Conservation (phyloP, 129 eudicot genomes). For the Sambucus nigra region DNA sequence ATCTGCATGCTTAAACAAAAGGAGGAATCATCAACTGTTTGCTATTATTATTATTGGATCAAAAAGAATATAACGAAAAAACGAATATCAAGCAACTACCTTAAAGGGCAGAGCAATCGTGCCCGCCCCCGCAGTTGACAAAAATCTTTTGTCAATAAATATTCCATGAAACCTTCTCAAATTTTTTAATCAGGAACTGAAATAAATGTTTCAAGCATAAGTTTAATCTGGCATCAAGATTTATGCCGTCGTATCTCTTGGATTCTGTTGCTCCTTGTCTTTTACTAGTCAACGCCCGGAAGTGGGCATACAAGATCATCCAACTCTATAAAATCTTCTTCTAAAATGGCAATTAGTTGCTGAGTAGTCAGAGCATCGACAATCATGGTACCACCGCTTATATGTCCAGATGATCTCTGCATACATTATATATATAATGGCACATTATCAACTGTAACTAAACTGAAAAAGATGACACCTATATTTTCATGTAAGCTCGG, state of each 20-base stretch:
- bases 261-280: constrained; percentile 1
- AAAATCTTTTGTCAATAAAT: not conserved
- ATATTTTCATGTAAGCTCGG: not conserved
- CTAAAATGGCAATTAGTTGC: constrained; percentile 23
- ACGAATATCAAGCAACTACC: constrained; percentile 16
- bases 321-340: constrained; percentile 46
- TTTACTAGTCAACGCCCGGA: constrained; percentile 23
- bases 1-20: constrained; percentile 20
- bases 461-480: not conserved
- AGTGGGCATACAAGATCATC: constrained; percentile 44
- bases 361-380: constrained; percentile 4
- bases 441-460: not conserved
- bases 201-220: constrained; percentile 9
- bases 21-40: constrained; percentile 6
- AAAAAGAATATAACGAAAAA: not conserved
- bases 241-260: constrained; percentile 9
- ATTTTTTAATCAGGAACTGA: constrained; percentile 11
- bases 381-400: not conserved
- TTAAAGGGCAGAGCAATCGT: constrained; percentile 9
- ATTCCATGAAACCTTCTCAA: constrained; percentile 13
- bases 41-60: constrained; percentile 5
- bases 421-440: constrained; percentile 7
- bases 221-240: constrained; percentile 9
- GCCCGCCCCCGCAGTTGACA: constrained; percentile 19
- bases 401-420: constrained; percentile 18